Evolutionary conservation across 768 basidiomycete genomes (phyloP), one percentile per base, ranked within the genome.

Genomic region (Naganishia randhawae): DNA sequence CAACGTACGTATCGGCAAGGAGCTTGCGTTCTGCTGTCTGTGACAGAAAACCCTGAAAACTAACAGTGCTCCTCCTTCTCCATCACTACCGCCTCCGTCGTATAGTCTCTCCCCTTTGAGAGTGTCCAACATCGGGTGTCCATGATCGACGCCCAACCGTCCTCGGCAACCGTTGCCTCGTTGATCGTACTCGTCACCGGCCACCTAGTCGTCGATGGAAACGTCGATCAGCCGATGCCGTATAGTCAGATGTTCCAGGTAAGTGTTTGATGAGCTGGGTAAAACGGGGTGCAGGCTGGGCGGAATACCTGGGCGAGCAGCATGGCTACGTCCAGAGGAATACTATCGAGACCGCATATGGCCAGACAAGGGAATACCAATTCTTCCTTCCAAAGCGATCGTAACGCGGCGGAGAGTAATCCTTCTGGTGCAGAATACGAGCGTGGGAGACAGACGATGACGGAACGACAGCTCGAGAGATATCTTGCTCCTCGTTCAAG

Each of bases 161-260:
- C 93, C 1, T 84, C 84, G 6, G 79, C 82, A 1, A 73, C 80
- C 9, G 76, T 84, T 11, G 84, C 86, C 0, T 87, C 85, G 72
- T 79, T 87, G 68, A 79, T 89, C 63, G 91, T 97, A 67, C 86
- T 87, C 77, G 92, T 98, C 22, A 96, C 93, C n/a, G 95, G 95
- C 3, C 79, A 86, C 51, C 83, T 97, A 41, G 39, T 88, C 52
- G 94, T 98, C 72, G 94, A 97, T 73, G 57, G 57, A 4, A 91
- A 89, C 70, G 84, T 83, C 71, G 50, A 81, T 67, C 89, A 90
- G 72, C 86, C 91, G n/a, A 82, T 99, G 66, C 87, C 86, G 74
- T 99, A 91, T 83, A 90, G 88, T 72, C 96, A 99, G 81, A 83
- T 87, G 71, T 99, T 99, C 86, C 92, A 95, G 73, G 75, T 79